Base-by-base conservation (phyloP, 805 yeast species). In the Metschnikowia lunata region DNA sequence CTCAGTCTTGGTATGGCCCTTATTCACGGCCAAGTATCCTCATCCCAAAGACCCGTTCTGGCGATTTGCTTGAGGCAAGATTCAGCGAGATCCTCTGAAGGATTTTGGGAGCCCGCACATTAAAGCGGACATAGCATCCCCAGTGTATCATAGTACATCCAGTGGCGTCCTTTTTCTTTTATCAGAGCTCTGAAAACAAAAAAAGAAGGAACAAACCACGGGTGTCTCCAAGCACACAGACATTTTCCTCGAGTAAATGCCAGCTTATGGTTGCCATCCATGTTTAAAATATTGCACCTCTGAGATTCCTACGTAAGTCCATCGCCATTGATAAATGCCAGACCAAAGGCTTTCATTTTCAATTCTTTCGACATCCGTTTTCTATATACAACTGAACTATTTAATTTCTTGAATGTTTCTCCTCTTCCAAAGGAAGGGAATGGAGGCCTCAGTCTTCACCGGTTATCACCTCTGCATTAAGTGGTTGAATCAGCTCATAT, bases 401-500 rank as follows among this genome's bases (percentile, higher is more conserved):
- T 18, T 18, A 5, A 18, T 3, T 18, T 18, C 23, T 18, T 18
- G 23, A 18, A 18, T 18, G 3, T 18, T 3, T 18, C 23, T 18
- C 23, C 23, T 18, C 23, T 18, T 18, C 23, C 3, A 18, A 18
- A 18, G 23, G 4, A 18, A 18, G 23, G 23, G 4, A 18, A 18
- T 18, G 23, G 5, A 18, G 23, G 23, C 5, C 23, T 18, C 23
- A 37, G 32, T 61, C 62, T 15, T 59, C 67, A 0, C 67, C 74
- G 7, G 57, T 49, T 31, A 69, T 67, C 42, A 69, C 62, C 42
- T 68, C 71, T 2, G 48, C 55, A 10, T 50, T 55, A 32, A 86
- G 67, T 6, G 90, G 90, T 60, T 86, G 95, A 8, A 75, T 50
- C 34, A 71, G 61, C 51, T 77, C 82, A 47, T 75, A 78, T 52